phyloP scores from a whole-genome alignment of 768 basidiomycete genomes.

The Termitomyces sp. region DNA sequence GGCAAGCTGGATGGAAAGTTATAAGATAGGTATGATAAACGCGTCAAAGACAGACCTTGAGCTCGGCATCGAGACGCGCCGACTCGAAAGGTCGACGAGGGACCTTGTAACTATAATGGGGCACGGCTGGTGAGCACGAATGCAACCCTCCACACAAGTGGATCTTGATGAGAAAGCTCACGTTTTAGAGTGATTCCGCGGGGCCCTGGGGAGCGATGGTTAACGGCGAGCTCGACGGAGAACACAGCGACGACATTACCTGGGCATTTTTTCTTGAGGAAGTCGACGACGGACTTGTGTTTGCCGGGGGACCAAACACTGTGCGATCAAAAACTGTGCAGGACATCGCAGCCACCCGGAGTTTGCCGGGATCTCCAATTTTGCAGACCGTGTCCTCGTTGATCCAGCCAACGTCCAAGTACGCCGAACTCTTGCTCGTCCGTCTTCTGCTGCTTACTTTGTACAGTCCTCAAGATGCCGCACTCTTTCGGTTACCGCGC shows the following conservation, averaged over 20 bases:
- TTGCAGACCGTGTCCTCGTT: constrained; percentile 22
- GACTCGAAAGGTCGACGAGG: constrained; percentile 96
- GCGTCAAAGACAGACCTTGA: constrained; percentile 67
- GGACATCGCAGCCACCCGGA: constrained; percentile 64
- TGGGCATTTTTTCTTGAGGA: constrained; percentile 79
- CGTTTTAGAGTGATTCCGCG: constrained; percentile 93
- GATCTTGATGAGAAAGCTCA: constrained; percentile 71
- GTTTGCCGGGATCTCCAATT: constrained; percentile 39
- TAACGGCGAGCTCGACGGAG: constrained; percentile 19
- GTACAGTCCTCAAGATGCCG: constrained; percentile 85
- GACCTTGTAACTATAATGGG: constrained; percentile 93
- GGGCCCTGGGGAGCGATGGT: constrained; percentile 58
- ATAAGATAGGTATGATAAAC: not conserved
- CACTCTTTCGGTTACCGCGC: constrained; percentile 99
- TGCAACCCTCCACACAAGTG: constrained; percentile 67
- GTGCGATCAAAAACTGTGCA: constrained; percentile 58
- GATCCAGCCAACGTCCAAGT: constrained; percentile 49
- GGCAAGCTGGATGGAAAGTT: constrained; percentile 67
- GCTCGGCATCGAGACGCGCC: constrained; percentile 98
- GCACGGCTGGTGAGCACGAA: constrained; percentile 68
- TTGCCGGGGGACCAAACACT: constrained; percentile 19
- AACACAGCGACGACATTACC: constrained; percentile 47
- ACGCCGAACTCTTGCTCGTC: constrained; percentile 28
- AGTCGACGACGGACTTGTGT: constrained; percentile 33
- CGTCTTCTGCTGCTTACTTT: constrained; percentile 17